Conservation (phyloP, 305 asterid species). For the Fraxinus dipetala region DNA sequence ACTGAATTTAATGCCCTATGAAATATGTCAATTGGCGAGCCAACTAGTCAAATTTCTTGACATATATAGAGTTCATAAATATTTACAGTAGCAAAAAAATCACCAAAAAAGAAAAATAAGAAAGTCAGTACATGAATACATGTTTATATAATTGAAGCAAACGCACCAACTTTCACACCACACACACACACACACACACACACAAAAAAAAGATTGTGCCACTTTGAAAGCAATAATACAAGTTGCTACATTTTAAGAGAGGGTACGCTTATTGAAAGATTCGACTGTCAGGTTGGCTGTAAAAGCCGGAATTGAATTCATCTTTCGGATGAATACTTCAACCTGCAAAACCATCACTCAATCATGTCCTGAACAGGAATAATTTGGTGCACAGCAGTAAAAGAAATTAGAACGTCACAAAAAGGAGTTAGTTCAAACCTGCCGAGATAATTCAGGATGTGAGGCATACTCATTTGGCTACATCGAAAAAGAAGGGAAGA, state of each 20-base stretch:
- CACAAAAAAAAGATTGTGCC: background rate
- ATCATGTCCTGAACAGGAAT: background rate
- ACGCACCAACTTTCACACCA: background rate
- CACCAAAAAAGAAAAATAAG: background rate
- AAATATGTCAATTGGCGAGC: background rate
- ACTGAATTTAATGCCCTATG: background rate
- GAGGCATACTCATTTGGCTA: constrained; percentile 68
- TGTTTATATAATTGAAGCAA: background rate
- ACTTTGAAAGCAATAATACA: background rate
- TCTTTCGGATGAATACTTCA: constrained; percentile 78
- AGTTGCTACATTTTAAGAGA: constrained; percentile 47
- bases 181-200: no score
- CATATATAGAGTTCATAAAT: background rate
- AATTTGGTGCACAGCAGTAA: constrained; percentile 10
- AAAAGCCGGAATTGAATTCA: constrained; percentile 90
- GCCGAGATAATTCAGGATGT: constrained; percentile 76
- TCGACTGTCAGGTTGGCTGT: constrained; percentile 83
- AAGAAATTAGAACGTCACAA: constrained; percentile 4
- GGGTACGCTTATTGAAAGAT: constrained; percentile 83
- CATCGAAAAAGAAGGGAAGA: constrained; percentile 18
- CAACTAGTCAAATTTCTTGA: background rate
- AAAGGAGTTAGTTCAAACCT: constrained; percentile 47
- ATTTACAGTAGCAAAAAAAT: background rate
- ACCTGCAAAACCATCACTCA: constrained; percentile 46
- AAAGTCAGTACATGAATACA: background rate